Percentiles rank a stretch among this genome's conserved stretches.
These are phyloP conservation scores for Vigna hirtella DNA, from an alignment of 306 rosid species.

Conservation along the genomic window DNA sequence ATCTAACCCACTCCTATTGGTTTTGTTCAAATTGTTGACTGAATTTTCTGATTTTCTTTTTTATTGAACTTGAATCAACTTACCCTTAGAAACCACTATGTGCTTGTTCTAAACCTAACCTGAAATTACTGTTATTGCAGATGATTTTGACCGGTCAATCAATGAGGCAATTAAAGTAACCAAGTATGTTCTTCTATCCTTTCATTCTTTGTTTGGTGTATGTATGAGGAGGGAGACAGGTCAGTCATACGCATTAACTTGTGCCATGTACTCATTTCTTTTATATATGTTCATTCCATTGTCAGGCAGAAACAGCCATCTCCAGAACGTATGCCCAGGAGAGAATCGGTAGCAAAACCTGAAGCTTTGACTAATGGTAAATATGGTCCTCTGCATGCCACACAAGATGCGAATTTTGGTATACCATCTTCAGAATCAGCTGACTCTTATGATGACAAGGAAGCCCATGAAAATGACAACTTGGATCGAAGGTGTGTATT, in stretches of 20 bases:
- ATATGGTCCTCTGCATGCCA: slow-evolving; percentile 64
- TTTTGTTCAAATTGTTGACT: not conserved
- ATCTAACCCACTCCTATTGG: not conserved
- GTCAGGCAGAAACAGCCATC: slow-evolving; percentile 78
- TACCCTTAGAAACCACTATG: slow-evolving; percentile 15
- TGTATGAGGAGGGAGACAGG: slow-evolving; percentile 18
- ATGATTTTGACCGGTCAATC: slow-evolving; percentile 94
- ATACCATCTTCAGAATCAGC: slow-evolving; percentile 76
- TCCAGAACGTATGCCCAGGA: slow-evolving; percentile 73
- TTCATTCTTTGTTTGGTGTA: slow-evolving; percentile 13
- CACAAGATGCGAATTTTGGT: slow-evolving; percentile 64
- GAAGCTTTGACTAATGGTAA: slow-evolving; percentile 82
- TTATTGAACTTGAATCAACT: slow-evolving; percentile 25
- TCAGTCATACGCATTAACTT: slow-evolving; percentile 14
- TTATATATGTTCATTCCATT: slow-evolving; percentile 33
- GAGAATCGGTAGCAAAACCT: slow-evolving; percentile 63
- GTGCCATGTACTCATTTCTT: slow-evolving; percentile 27
- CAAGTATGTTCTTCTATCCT: slow-evolving; percentile 62
- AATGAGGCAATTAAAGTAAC: slow-evolving; percentile 98
- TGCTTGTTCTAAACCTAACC: slow-evolving; percentile 46
- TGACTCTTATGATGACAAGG: slow-evolving; percentile 69
- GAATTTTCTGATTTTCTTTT: slow-evolving; percentile 24
- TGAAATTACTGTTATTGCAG: slow-evolving; percentile 61
- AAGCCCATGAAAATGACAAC: slow-evolving; percentile 61
- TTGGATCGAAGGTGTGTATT: slow-evolving; percentile 76